phyloP scores from a whole-genome alignment of 495 filamentous ascomycete genomes.

The Aspergillus saccharolyticus region DNA sequence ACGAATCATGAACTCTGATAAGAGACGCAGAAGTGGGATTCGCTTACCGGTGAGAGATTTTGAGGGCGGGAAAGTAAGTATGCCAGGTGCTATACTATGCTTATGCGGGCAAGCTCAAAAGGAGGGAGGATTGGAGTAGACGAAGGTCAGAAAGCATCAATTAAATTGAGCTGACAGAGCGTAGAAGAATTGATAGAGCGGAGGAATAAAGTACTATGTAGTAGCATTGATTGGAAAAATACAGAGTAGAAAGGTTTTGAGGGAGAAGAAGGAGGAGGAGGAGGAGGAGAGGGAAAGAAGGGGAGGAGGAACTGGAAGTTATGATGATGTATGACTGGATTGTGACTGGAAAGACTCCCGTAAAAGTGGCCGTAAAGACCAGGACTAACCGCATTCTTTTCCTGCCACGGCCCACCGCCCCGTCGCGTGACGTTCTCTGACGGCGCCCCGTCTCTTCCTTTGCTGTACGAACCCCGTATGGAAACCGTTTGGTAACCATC shows the following conservation, averaged over 20 bases:
- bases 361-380: conserved; percentile 20
- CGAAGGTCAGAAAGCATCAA: neutral
- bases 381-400: conserved; percentile 28
- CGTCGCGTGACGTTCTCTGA: conserved; percentile 41
- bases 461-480: conserved; percentile 23
- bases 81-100: neutral
- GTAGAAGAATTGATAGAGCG: neutral
- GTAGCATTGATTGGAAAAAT: neutral
- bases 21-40: neutral
- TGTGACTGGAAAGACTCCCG: conserved; percentile 4
- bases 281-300: conserved; percentile 3
- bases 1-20: neutral
- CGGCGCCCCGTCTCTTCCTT: conserved; percentile 21
- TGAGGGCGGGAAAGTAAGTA: conserved; percentile 1
- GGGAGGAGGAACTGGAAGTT: conserved; percentile 4
- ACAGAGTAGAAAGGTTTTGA: neutral
- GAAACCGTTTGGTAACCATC: conserved; percentile 21
- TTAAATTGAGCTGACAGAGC: too few species aligned
- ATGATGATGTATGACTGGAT: conserved; percentile 37
- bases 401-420: conserved; percentile 40
- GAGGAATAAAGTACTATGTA: too few species aligned
- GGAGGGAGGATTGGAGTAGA: conserved; percentile 2
- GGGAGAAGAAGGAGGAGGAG: conserved; percentile 9
- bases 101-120: neutral
- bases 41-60: conserved; percentile 9